Base-by-base conservation (phyloP, 164 flowering plant genomes). In the Sextonia rubra region DNA sequence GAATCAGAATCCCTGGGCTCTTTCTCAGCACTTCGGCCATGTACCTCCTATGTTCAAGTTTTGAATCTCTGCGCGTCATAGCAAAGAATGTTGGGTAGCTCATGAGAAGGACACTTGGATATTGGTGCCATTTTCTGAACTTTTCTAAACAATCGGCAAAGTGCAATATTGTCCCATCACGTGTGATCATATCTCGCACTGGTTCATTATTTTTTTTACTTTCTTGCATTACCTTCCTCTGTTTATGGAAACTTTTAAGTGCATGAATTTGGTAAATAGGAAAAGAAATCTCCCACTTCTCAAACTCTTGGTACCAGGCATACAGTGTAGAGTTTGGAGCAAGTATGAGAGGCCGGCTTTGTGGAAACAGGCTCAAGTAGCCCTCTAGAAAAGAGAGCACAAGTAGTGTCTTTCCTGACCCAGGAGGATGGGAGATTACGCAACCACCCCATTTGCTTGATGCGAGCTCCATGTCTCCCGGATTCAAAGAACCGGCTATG, bases 291-390 rank as follows among this genome's bases (percentile, higher is more conserved):
- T 89, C 77, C 99, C 99, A 96, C 81, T 96, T 96, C 58, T 85
- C 82, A 23, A 93, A 80, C 77, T 96, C 99, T 77, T 91, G 90
- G 77, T 79, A 79, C 99, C 99, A 96, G 2, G 97, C 89, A 71
- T 89, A 90, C 2, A 93, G 85, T 9, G 95, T 90, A 29, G 97
- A 89, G 74, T 93, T 96, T 55, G 99, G 99, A 65, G 94, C 98
- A 71, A 96, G 91, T 67, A 96, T 88, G 47, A 93, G 77, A 14
- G 98, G 98, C 29, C 95, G 78, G 71, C 83, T 85, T 63, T 88
- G 86, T 0, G 98, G 99, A 78, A 88, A 96, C 32, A 96, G 69
- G 71, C 84, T 93, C 81, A 96, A 79, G 85, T 86, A 92, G 82
- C 98, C 92, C 18, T 81, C 85, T 23, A 96, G 95, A 78, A 96